phyloP scores from a whole-genome alignment of 164 flowering plant species.

The Santalum album region DNA sequence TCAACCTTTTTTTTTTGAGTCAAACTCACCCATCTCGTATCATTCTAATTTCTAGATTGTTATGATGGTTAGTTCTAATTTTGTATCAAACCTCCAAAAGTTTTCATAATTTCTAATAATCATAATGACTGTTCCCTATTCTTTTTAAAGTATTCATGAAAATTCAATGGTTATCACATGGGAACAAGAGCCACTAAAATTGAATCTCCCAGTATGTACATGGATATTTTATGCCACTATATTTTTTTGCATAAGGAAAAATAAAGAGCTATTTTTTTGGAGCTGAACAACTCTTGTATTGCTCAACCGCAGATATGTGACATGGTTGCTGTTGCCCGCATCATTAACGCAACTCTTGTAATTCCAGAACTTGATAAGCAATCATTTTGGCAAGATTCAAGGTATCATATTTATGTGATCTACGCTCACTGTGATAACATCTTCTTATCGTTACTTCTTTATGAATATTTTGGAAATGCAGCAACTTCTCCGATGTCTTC shows the following conservation, averaged over 20 bases:
- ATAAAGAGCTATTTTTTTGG: background rate
- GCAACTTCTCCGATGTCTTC: constrained; percentile 93
- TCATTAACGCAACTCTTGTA: constrained; percentile 90
- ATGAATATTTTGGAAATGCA: constrained; percentile 27
- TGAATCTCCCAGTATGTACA: too few relatives aligned
- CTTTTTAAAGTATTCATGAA: too few relatives aligned
- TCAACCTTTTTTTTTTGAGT: too few relatives aligned
- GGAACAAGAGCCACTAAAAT: too few relatives aligned
- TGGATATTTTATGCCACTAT: background rate
- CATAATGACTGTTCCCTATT: too few relatives aligned
- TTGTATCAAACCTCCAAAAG: too few relatives aligned
- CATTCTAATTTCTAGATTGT: too few relatives aligned
- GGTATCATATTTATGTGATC: constrained; percentile 30
- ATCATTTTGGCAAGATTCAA: constrained; percentile 92
- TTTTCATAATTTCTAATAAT: too few relatives aligned
- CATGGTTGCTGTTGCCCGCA: constrained; percentile 96
- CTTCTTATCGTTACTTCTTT: background rate
- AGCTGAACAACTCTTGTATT: constrained; percentile 4
- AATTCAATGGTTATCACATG: too few relatives aligned
- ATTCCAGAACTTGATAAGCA: constrained; percentile 89
- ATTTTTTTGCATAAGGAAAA: background rate
- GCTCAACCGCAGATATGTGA: constrained; percentile 72
- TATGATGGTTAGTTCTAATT: too few relatives aligned
- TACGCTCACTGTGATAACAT: background rate
- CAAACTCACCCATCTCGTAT: too few relatives aligned